Conservation (phyloP, 148 eudicot genomes). For the Cornus florida region DNA sequence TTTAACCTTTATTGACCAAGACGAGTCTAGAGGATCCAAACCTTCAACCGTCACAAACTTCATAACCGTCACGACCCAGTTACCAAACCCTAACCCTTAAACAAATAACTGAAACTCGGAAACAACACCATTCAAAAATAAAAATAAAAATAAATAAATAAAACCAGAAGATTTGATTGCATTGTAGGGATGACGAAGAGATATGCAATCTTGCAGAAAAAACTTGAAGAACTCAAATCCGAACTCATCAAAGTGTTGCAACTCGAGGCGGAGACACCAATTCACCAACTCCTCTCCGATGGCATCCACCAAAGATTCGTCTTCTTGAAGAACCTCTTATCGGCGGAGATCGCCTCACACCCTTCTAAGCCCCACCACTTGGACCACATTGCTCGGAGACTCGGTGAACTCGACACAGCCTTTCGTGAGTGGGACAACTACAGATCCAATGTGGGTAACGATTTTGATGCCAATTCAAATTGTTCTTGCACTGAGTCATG, state of each 20-base stretch:
- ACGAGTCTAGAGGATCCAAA: background rate
- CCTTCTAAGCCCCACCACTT: constrained; percentile 23
- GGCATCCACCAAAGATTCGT: constrained; percentile 16
- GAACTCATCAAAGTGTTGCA: background rate
- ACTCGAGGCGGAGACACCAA: constrained; percentile 8
- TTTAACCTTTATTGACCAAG: too few species aligned
- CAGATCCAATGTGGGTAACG: background rate
- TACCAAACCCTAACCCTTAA: too few species aligned
- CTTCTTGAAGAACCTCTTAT: constrained; percentile 15
- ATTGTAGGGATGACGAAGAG: constrained; percentile 16
- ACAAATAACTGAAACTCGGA: background rate
- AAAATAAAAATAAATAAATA: too few species aligned
- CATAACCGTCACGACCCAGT: background rate
- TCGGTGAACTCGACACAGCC: constrained; percentile 11
- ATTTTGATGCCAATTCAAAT: constrained; percentile 8
- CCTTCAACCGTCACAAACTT: background rate
- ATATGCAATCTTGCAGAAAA: constrained; percentile 25
- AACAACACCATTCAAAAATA: background rate
- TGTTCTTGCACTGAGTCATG: constrained; percentile 28
- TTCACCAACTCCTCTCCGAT: background rate
- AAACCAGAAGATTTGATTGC: background rate
- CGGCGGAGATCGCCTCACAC: constrained; percentile 25
- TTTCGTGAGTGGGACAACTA: constrained; percentile 1
- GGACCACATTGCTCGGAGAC: constrained; percentile 13
- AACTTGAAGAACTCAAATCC: constrained; percentile 29